phyloP scores from a whole-genome alignment of 768 basidiomycete genomes.

The Podaxis sp. region DNA sequence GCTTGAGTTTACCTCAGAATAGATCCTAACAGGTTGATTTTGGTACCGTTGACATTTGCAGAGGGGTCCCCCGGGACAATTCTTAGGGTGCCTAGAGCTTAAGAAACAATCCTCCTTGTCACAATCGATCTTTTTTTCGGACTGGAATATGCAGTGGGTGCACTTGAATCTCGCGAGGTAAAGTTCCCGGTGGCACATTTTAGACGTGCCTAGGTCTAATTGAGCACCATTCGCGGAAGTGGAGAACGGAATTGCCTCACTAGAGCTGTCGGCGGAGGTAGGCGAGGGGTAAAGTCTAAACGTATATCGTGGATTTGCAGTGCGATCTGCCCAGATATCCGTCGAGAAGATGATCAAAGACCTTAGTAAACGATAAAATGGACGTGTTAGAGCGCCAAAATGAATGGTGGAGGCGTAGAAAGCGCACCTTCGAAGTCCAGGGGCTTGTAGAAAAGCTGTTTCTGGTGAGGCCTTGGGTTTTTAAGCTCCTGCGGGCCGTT shows the following conservation, averaged over 20 bases:
- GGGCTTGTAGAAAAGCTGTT: constrained; percentile 14
- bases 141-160: constrained; percentile 50
- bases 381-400: not conserved
- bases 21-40: constrained; percentile 54
- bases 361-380: not conserved
- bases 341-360: constrained; percentile 9
- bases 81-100: constrained; percentile 49
- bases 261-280: constrained; percentile 56
- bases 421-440: constrained; percentile 1
- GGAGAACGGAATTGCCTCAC: constrained; percentile 26
- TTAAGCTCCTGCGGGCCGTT: constrained; percentile 14
- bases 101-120: constrained; percentile 37
- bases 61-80: constrained; percentile 34
- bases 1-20: constrained; percentile 41
- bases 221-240: constrained; percentile 20
- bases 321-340: constrained; percentile 13
- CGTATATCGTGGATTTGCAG: constrained; percentile 14
- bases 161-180: constrained; percentile 53
- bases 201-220: constrained; percentile 24
- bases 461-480: constrained; percentile 9
- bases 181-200: constrained; percentile 69
- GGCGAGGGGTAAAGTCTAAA: constrained; percentile 29
- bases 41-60: constrained; percentile 60
- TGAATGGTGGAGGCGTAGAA: not conserved
- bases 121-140: constrained; percentile 56